Evolutionary conservation across 176 grass and related monocot species (phyloP).

Genomic region (Alopecurus myosuroides): DNA sequence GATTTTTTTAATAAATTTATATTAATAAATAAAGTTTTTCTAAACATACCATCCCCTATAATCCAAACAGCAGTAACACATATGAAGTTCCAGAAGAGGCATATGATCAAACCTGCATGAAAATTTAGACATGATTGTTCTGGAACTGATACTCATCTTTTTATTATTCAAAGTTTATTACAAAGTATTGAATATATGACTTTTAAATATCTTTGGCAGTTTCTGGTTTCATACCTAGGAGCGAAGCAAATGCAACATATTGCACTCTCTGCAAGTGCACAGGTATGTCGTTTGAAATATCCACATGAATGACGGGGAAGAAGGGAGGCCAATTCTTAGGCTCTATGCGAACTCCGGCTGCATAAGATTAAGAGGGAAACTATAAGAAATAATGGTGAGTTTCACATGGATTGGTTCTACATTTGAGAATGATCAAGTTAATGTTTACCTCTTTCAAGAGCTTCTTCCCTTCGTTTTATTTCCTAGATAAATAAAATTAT

Average conservation of each 20-base stretch:
- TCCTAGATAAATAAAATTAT: conserved; percentile 25
- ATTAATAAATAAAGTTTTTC: not conserved
- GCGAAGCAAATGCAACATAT: conserved; percentile 64
- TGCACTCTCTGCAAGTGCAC: conserved; percentile 62
- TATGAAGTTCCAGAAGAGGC: conserved; percentile 71
- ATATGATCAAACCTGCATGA: conserved; percentile 51
- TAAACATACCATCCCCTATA: conserved; percentile 21
- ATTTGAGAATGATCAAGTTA: not conserved
- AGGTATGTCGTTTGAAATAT: conserved; percentile 66
- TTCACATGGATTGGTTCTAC: not conserved
- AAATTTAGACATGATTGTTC: not conserved
- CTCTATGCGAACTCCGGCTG: conserved; percentile 57
- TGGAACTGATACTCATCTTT: not conserved
- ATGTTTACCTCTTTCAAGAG: conserved; percentile 36
- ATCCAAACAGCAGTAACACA: conserved; percentile 49
- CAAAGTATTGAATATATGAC: too few species aligned
- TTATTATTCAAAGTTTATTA: too few species aligned
- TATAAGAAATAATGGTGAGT: not conserved
- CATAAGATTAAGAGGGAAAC: not conserved
- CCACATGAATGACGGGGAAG: conserved; percentile 71
- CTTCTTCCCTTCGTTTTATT: conserved; percentile 59
- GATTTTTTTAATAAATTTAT: not conserved
- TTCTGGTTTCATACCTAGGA: conserved; percentile 44
- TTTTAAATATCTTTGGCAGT: not conserved
- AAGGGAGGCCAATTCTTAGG: conserved; percentile 66